These are phyloP conservation scores for Fusarium illudens DNA, from an alignment of 2,329 filamentous ascomycete genomes.

Conservation along the genomic window DNA sequence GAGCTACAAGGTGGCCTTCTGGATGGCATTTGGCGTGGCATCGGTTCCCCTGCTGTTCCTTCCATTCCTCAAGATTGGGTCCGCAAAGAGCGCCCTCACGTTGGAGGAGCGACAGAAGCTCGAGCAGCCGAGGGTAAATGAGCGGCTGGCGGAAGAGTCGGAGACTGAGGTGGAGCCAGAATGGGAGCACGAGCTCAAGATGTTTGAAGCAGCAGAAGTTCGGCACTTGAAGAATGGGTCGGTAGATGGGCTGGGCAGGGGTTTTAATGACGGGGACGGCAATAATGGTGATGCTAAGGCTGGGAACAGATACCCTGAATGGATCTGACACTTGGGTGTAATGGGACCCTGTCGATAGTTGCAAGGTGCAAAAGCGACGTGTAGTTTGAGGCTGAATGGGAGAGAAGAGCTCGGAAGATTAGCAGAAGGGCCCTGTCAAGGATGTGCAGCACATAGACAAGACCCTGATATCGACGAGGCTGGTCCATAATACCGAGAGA, in stretches of 20 bases:
- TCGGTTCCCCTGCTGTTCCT: constrained; percentile 31
- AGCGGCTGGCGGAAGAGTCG: constrained; percentile 2
- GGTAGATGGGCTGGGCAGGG: constrained; percentile 6
- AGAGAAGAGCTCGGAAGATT: not conserved
- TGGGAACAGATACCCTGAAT: constrained; percentile 4
- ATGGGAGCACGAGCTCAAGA: constrained; percentile 15
- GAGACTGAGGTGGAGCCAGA: constrained; percentile 14
- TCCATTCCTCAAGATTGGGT: constrained; percentile 37
- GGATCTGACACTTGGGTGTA: not conserved
- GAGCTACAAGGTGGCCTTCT: constrained; percentile 42
- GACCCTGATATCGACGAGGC: not conserved
- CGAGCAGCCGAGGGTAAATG: constrained; percentile 20
- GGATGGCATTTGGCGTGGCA: constrained; percentile 38
- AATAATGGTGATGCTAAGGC: constrained; percentile 2
- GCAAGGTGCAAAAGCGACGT: not conserved
- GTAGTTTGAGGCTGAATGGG: not conserved
- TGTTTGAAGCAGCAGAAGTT: constrained; percentile 4
- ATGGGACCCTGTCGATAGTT: not conserved
- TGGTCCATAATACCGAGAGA: not conserved
- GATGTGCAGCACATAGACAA: constrained; percentile 3
- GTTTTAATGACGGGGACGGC: constrained; percentile 7
- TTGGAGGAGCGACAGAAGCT: constrained; percentile 38
- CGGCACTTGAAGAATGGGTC: constrained; percentile 6
- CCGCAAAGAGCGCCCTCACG: constrained; percentile 41
- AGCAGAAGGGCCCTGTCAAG: not conserved